Base-by-base conservation (phyloP, 768 basidiomycete species). In the Macrocybe gigantea region DNA sequence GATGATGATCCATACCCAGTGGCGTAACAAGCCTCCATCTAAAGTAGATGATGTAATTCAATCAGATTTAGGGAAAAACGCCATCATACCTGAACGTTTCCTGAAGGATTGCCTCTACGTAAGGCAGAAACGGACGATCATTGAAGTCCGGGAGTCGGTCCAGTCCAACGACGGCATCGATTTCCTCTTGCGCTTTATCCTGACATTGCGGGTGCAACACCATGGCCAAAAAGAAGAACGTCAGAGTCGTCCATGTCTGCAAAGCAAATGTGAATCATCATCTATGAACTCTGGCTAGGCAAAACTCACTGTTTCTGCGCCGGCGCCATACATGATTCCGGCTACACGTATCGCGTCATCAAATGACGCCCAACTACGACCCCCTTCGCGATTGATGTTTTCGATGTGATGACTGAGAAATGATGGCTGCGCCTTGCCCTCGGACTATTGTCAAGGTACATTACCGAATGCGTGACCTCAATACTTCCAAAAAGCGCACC, bases 251-350 rank as follows among this genome's bases (percentile, higher is more conserved):
- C 11, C 22, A 41, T 12, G 41, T 41, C 41, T 41, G 22, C 12
- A 41, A 7, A 5, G 11, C 41, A 7, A 1, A 41, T 41, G 36
- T 22, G 14, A 38, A 2, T 11, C 34, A 1, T 12, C 33, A 35
- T 34, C 12, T 10, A 22, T 41, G 29, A 34, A 33, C 33, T 32
- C 33, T 31, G 3, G 10, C 12, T 3, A 13, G 9, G 1, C n/a
- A 12, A 31, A 14, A 56, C 56, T 31, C n/a, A 65, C 63, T n/a
- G 64, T 63, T 38, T 74, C 70, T 13, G 65, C 59, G 0, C 68
- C 73, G 35, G 64, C 73, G 15, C 56, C 60, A 41, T 66, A 72
- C 22, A 69, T 65, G 13, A 61, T 55, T 5, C 61, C 67, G 36
- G 61, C 50, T 2, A 51, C 49, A 10, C 54, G 48, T 36, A 60